Base-by-base conservation (phyloP, 257 asterid species). In the Plantago ovata region DNA sequence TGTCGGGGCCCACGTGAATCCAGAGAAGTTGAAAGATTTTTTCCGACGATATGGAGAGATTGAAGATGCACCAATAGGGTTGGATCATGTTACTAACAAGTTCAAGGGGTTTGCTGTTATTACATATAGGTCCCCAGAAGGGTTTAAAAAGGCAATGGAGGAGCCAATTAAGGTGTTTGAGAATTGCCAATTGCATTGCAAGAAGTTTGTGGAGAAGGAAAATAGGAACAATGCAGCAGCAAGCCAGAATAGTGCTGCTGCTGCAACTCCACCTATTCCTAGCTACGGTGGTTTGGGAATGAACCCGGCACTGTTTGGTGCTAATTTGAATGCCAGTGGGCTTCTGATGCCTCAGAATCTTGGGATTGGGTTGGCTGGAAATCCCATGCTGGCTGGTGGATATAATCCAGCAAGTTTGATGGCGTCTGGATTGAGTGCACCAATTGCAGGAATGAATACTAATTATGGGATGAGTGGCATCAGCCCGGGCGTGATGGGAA, bases 101-200 rank as follows among this genome's bases (percentile, higher is more conserved):
- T 81, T 79, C 13, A 85, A 71, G 66, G 96, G 96, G 58, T 88
- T 71, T 65, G 94, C 95, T 1, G 73, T 88, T 62, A 61, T 88
- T 23, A 76, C 81, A n/a, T 88, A 62, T 64, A 83, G 42, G 66
- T 50, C 83, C 0, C 55, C 64, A 0, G 84, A 88, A 47, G 96
- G 96, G 49, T 73, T 55, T 48, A 67, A 45, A 52, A 83, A 77
- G 70, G 96, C 84, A 6, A 62, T 85, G 76, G 93, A 85, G 75
- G 94, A 85, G 72, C 96, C 96, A 0, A 52, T 70, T 44, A 85
- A 83, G 74, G 73, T 68, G 69, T 76, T 85, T 49, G 96, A 81
- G 38, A 86, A 86, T 38, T 83, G 81, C 49, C 86, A 81, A 21
- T 56, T 88, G 77, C 77, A 81, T 15, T 88, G 96, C 79, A 83